Base-by-base conservation (phyloP, 2,329 filamentous ascomycete genomes). In the Grosmannia serpens region DNA sequence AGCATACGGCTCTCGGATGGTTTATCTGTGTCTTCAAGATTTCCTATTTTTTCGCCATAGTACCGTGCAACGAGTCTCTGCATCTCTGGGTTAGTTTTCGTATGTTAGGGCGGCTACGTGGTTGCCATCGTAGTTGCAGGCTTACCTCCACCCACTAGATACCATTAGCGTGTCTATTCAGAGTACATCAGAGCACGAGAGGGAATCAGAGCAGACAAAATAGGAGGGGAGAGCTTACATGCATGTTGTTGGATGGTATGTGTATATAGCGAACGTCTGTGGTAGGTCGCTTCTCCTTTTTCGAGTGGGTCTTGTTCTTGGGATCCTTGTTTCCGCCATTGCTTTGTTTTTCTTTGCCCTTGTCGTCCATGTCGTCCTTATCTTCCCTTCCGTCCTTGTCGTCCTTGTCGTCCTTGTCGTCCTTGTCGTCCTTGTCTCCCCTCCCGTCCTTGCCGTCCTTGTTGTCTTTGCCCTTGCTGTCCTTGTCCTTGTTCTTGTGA, bases 1-100 rank as follows among this genome's bases (percentile, higher is more conserved):
- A 73, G 52, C 63, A 67, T 67, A 55, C 11, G 29, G 2, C 64
- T 60, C 10, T 41, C 11, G 3, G 58, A 20, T 13, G n/a, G n/a
- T n/a, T n/a, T n/a, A n/a, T n/a, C n/a, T n/a, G n/a, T n/a, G n/a
- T n/a, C n/a, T n/a, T n/a, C n/a, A n/a, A n/a, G n/a, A n/a, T 9
- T 29, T 24, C 3, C 29, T 13, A 64, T 65, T 17, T 5, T 3
- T n/a, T 55, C 29, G 33, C 24, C 50, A 22, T 57, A 59, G 58
- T 71, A 72, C 8, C 58, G 57, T 0, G 64, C 62, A 26, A 72
- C 67, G 1, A 68, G 66, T 55, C 63, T 20, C 54, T 56, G 24
- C 13, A 11, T 22, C 3, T 1, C 15, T 20, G 11, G 27, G 22
- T 47, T 27, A 24, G 53, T 24, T 44, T 6, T 44, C 38, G n/a